phyloP scores from a whole-genome alignment of 2,329 filamentous ascomycete species.

The Lasiodiplodia sp. region DNA sequence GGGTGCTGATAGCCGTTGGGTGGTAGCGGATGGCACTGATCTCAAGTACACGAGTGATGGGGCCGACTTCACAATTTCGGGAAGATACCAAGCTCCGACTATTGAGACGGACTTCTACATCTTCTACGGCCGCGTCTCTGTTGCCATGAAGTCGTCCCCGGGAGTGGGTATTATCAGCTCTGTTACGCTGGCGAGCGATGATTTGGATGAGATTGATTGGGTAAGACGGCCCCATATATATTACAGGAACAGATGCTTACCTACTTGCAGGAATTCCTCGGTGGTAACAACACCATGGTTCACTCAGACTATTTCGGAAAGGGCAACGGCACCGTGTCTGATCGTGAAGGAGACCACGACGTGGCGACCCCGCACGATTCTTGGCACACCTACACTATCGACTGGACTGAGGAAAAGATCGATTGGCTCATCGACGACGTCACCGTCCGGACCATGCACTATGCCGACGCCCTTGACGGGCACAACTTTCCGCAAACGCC shows the following conservation, averaged over 20 bases:
- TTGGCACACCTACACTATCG: slow-evolving; percentile 71
- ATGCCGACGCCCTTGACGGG: slow-evolving; percentile 64
- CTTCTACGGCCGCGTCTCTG: slow-evolving; percentile 34
- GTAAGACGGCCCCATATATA: slow-evolving; percentile 6
- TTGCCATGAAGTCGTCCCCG: slow-evolving; percentile 33
- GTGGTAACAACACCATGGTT: slow-evolving; percentile 66
- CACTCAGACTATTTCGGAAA: slow-evolving; percentile 79
- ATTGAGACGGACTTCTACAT: slow-evolving; percentile 35
- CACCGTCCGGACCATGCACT: slow-evolving; percentile 68
- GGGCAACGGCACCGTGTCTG: slow-evolving; percentile 72
- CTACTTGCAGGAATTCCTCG: slow-evolving; percentile 49
- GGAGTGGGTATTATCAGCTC: slow-evolving; percentile 32
- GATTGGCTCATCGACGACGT: slow-evolving; percentile 75
- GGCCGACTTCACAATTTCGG: slow-evolving; percentile 72
- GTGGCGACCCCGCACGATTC: slow-evolving; percentile 64
- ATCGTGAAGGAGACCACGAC: slow-evolving; percentile 70
- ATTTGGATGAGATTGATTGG: slow-evolving; percentile 34
- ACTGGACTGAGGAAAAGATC: slow-evolving; percentile 74
- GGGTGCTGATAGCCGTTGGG: slow-evolving; percentile 60
- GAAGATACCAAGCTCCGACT: slow-evolving; percentile 71
- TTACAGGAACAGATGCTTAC: slow-evolving; percentile 26
- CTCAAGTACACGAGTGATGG: slow-evolving; percentile 67
- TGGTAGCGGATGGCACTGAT: slow-evolving; percentile 65
- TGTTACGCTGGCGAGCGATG: slow-evolving; percentile 32
- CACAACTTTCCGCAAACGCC: slow-evolving; percentile 78